These are phyloP conservation scores for Wickerhamiella alocasiicola DNA, from an alignment of 805 yeast species.

Conservation along the genomic window DNA sequence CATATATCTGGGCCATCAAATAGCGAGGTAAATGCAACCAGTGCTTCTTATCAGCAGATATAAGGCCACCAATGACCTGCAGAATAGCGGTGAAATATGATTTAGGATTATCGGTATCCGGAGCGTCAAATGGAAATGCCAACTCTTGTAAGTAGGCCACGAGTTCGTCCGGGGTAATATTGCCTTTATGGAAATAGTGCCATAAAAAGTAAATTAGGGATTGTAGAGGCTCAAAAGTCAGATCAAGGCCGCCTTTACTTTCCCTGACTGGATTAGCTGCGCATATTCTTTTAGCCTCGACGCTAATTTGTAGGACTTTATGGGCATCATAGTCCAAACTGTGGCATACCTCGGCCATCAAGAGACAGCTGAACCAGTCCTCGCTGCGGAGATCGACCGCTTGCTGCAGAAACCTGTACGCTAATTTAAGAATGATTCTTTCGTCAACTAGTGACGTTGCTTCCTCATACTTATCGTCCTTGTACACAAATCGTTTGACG, in stretches of 20 bases:
- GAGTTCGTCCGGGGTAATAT: slow-evolving; percentile 16
- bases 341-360: slow-evolving; percentile 44
- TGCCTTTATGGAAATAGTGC: not conserved
- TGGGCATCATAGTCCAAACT: slow-evolving; percentile 33
- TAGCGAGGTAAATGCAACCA: slow-evolving; percentile 87
- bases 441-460: slow-evolving; percentile 10
- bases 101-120: not conserved
- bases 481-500: slow-evolving; percentile 26
- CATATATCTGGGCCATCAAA: slow-evolving; percentile 51
- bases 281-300: slow-evolving; percentile 22
- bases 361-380: slow-evolving; percentile 54
- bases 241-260: slow-evolving; percentile 15
- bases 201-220: slow-evolving; percentile 34
- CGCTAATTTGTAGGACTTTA: slow-evolving; percentile 32
- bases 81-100: not conserved
- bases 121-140: not conserved
- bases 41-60: slow-evolving; percentile 56
- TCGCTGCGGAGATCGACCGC: slow-evolving; percentile 27
- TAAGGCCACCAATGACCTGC: slow-evolving; percentile 34
- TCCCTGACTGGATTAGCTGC: not conserved
- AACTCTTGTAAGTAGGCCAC: slow-evolving; percentile 3
- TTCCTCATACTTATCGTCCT: slow-evolving; percentile 19
- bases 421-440: slow-evolving; percentile 27
- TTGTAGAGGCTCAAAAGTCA: slow-evolving; percentile 12
- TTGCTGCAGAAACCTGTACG: slow-evolving; percentile 34